Base-by-base conservation (phyloP, 2,329 filamentous ascomycete genomes). In the Fusarium pseudoanthophilum region DNA sequence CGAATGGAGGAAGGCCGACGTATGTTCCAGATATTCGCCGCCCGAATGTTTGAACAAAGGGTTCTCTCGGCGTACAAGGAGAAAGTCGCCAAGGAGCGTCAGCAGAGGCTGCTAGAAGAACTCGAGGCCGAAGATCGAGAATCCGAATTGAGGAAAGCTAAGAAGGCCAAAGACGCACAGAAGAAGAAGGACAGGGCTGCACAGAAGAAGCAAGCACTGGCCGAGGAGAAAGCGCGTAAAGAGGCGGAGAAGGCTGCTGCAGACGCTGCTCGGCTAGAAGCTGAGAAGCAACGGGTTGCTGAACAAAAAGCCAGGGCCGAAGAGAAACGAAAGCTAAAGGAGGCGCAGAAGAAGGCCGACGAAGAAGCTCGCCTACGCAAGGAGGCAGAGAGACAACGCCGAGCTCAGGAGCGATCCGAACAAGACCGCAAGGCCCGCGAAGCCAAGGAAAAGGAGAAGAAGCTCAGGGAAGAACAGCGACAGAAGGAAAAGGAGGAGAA, bases 21-120 rank as follows among this genome's bases (percentile, higher is more conserved):
- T 76, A 99, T 99, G 96, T 99, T 99, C 81, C 96, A 99, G 82
- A 98, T 99, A 82, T 99, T 99, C 83, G 96, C 96, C 69, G 96
- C 96, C 65, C 92, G 96, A 72, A 99, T 99, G 96, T 99, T 99
- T 82, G 96, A 99, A 84, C 96, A 99, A 82, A 90, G 96, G 72
- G 96, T 99, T 28, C 87, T 99, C 67, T 95, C 93, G 46, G 96
- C 96, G n/a, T 99, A 99, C 84, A 93, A 95, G 82, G 95, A 98
- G 84, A 98, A 98, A 82, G 95, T 99, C 7, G 94, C 96, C 24
- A 91, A 92, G 77, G 95, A 99, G 84, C 93, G 96, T 34, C 95
- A 98, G 80, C 88, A 93, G 79, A 95, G 95, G 81, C 90, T 99
- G 28, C 87, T 99, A 32, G 93, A 98, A 80, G 96, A 99, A 82